These are phyloP conservation scores for Cajanus cajan DNA, from an alignment of 306 rosid species.

Conservation along the genomic window DNA sequence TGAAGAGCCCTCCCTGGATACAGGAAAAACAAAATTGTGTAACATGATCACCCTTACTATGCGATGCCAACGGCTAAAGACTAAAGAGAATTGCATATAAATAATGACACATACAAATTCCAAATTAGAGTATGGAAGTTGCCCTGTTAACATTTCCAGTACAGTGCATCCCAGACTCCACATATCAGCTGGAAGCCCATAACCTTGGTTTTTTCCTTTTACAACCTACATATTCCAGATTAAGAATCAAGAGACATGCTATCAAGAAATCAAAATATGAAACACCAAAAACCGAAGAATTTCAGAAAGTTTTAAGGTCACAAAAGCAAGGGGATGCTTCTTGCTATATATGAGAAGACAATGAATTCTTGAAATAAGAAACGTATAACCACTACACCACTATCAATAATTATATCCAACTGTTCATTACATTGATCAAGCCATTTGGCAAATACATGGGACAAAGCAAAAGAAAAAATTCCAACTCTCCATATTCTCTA, in stretches of 20 bases:
- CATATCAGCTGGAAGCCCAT: conserved; percentile 90
- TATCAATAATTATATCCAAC: not conserved
- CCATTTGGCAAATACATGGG: conserved; percentile 3
- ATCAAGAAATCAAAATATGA: not conserved
- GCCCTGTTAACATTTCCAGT: conserved; percentile 81
- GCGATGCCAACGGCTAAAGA: not conserved
- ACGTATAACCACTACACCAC: not conserved
- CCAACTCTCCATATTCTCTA: not conserved
- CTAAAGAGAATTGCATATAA: conserved; percentile 1
- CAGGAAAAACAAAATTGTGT: not conserved
- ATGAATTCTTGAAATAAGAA: not conserved
- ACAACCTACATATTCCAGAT: conserved; percentile 66
- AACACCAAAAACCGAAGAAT: conserved; percentile 3
- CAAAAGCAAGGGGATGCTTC: not conserved
- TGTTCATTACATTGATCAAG: conserved; percentile 4
- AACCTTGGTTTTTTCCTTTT: conserved; percentile 68
- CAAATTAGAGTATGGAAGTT: conserved; percentile 61
- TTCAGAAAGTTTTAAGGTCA: conserved; percentile 4
- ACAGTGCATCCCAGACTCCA: conserved; percentile 99
- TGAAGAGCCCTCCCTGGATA: conserved; percentile 9
- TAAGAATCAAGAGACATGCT: conserved; percentile 18
- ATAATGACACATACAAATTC: conserved; percentile 58
- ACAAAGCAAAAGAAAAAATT: conserved; percentile 3
- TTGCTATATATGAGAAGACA: not conserved
- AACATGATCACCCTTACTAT: not conserved